Percentiles rank a stretch among this genome's conserved stretches.
phyloP scores from a whole-genome alignment of 768 basidiomycete genomes.

The Mycena galericulata region DNA sequence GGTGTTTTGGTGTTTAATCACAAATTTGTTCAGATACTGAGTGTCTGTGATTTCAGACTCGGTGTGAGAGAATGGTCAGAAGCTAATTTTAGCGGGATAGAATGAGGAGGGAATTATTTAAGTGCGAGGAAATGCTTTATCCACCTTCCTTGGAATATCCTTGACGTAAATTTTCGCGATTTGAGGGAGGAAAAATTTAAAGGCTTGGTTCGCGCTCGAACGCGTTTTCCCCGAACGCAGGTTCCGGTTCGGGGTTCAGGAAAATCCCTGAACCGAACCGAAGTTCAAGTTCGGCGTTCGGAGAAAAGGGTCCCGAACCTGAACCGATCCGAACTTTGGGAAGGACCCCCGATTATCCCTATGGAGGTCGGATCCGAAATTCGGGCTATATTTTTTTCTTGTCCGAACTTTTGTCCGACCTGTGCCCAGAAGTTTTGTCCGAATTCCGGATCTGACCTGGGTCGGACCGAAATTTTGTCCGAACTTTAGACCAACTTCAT shows the following conservation, averaged over 20 bases:
- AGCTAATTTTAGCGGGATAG: neutral
- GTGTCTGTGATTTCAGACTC: neutral
- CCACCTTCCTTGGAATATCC: slow-evolving; percentile 9
- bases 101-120: neutral
- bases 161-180: neutral
- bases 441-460: too few relatives aligned
- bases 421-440: too few relatives aligned
- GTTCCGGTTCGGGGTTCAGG: neutral
- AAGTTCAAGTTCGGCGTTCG: too few relatives aligned
- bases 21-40: neutral
- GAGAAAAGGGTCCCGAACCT: too few relatives aligned
- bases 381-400: too few relatives aligned
- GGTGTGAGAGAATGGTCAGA: slow-evolving; percentile 2
- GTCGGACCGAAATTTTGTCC: too few relatives aligned
- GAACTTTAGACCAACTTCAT: too few relatives aligned
- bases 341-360: too few relatives aligned
- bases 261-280: neutral
- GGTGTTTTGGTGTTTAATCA: neutral
- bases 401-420: too few relatives aligned
- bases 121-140: neutral
- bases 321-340: too few relatives aligned
- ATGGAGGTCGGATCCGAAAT: too few relatives aligned
- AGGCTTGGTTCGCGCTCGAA: neutral
- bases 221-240: neutral
- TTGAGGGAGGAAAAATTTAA: neutral